Percentiles rank a stretch among this genome's conserved stretches.
Evolutionary conservation across 108 stramenopile species (phyloP).

Genomic region (Fistulifera pelliculosa): DNA sequence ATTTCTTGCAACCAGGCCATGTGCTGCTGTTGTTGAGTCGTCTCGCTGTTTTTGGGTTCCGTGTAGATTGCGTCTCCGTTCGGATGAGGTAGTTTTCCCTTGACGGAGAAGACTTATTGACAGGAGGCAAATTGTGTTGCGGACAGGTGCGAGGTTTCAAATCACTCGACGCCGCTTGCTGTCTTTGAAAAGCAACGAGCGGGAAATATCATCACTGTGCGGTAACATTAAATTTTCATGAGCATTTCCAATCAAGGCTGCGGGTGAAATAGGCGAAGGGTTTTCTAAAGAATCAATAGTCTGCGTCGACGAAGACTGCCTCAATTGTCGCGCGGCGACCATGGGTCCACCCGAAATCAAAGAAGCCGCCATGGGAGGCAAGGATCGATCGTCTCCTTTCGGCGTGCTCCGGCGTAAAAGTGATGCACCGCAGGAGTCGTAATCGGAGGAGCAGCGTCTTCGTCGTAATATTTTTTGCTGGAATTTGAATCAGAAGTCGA

Average conservation of each 20-base stretch:
- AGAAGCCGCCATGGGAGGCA: conserved; percentile 37
- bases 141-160: background rate
- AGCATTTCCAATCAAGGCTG: conserved; percentile 44
- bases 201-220: conserved; percentile 12
- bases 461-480: background rate
- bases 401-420: background rate
- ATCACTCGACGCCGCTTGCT: background rate
- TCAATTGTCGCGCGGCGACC: conserved; percentile 6
- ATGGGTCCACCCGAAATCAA: conserved; percentile 41
- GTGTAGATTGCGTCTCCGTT: background rate
- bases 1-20: conserved; percentile 41
- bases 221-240: conserved; percentile 76
- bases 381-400: conserved; percentile 13
- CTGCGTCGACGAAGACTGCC: no score
- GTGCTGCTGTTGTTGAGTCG: conserved; percentile 13
- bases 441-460: background rate
- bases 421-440: background rate
- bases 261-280: conserved; percentile 60
- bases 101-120: background rate
- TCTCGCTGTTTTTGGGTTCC: conserved; percentile 6
- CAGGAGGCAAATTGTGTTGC: no score
- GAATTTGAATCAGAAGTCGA: conserved; percentile 3
- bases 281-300: no score
- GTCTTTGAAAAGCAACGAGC: background rate
- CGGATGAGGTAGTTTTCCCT: background rate